Conservation (phyloP, 192 early-diverging fungal genomes). For the Oehlia diaphana region DNA sequence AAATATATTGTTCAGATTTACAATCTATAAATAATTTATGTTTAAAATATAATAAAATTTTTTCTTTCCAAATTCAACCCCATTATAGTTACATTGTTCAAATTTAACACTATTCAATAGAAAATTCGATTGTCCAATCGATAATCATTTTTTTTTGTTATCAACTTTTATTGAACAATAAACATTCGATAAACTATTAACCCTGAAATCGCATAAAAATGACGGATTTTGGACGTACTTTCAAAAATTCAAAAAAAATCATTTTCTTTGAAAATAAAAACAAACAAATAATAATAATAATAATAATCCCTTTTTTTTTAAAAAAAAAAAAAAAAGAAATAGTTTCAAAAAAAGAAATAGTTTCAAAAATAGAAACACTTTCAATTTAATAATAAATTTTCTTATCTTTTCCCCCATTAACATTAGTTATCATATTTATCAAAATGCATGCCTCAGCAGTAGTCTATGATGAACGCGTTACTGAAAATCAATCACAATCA, state of each 20-base stretch:
- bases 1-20: not conserved
- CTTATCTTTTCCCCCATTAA: too few relatives aligned
- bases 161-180: too few relatives aligned
- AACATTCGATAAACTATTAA: not conserved
- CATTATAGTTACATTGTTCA: not conserved
- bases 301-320: too few relatives aligned
- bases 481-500: not conserved
- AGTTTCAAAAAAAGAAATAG: too few relatives aligned
- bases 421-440: not conserved
- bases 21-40: not conserved
- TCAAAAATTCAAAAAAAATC: not conserved
- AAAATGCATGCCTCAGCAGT: not conserved
- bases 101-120: not conserved
- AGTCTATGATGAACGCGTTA: not conserved
- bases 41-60: too few relatives aligned
- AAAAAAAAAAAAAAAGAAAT: too few relatives aligned
- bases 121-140: not conserved
- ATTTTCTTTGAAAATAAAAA: not conserved
- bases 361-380: not conserved
- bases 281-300: too few relatives aligned
- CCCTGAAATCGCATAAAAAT: not conserved
- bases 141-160: too few relatives aligned
- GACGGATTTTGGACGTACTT: not conserved
- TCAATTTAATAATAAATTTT: too few relatives aligned
- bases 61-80: not conserved